phyloP scores from a whole-genome alignment of 2,329 filamentous ascomycete genomes.

The Lecanicillium sp. region DNA sequence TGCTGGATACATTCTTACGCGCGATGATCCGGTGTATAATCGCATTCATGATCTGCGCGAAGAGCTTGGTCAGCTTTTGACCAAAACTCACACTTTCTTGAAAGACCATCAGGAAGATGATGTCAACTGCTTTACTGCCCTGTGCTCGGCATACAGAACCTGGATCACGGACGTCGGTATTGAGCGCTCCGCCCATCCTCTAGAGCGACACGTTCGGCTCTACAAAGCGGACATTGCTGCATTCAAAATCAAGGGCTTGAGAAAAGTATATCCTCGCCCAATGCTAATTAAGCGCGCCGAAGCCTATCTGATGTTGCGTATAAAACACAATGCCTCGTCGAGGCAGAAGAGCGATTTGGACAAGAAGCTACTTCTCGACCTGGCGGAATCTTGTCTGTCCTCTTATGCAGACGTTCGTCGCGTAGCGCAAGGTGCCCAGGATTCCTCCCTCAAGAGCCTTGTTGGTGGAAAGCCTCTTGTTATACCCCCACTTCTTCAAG shows the following conservation, averaged over 20 bases:
- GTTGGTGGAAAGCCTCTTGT: slow-evolving; percentile 82
- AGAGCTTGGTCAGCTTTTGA: slow-evolving; percentile 69
- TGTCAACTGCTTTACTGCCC: slow-evolving; percentile 84
- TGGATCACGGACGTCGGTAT: slow-evolving; percentile 99
- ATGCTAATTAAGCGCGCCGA: slow-evolving; percentile 89
- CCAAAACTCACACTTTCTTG: slow-evolving; percentile 77
- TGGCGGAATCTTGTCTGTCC: slow-evolving; percentile 84
- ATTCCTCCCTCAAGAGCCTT: slow-evolving; percentile 86
- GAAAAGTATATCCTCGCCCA: slow-evolving; percentile 87
- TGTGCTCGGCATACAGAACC: slow-evolving; percentile 86
- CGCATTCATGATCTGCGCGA: slow-evolving; percentile 76
- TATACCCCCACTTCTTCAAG: slow-evolving; percentile 76
- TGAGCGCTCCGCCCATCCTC: slow-evolving; percentile 85
- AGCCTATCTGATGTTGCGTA: slow-evolving; percentile 87
- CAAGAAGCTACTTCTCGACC: slow-evolving; percentile 72
- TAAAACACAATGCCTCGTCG: slow-evolving; percentile 86
- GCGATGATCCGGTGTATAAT: slow-evolving; percentile 50
- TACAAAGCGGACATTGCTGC: slow-evolving; percentile 81
- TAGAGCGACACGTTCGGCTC: slow-evolving; percentile 78
- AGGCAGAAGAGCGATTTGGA: slow-evolving; percentile 86
- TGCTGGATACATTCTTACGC: slow-evolving; percentile 70
- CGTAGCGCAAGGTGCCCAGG: slow-evolving; percentile 83
- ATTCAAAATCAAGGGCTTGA: slow-evolving; percentile 87
- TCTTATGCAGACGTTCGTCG: slow-evolving; percentile 93
- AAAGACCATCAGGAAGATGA: slow-evolving; percentile 84